Evolutionary conservation across 1,284 basidiomycete species (phyloP).

Genomic region (Chalciporus piperatoides): DNA sequence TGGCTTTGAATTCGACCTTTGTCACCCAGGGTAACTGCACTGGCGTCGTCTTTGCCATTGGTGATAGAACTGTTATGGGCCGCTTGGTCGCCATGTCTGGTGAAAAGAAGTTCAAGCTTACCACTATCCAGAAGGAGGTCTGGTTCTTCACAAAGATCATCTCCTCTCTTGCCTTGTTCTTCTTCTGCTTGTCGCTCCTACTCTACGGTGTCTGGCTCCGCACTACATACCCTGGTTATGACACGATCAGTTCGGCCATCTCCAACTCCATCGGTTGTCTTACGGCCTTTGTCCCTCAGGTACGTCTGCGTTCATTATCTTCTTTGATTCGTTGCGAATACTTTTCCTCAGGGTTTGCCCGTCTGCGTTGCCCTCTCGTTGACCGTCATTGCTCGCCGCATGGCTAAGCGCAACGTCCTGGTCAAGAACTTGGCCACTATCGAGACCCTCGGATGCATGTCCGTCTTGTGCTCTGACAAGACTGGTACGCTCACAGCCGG

Average conservation of each 20-base stretch:
- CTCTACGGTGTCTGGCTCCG: slow-evolving; percentile 45
- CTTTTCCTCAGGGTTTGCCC: slow-evolving; percentile 39
- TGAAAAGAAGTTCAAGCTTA: slow-evolving; percentile 46
- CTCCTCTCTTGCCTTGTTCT: slow-evolving; percentile 37
- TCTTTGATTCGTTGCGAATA: not conserved
- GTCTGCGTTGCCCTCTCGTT: slow-evolving; percentile 46
- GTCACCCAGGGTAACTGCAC: slow-evolving; percentile 53
- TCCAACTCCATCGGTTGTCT: slow-evolving; percentile 48
- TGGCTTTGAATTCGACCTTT: slow-evolving; percentile 53
- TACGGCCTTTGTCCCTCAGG: slow-evolving; percentile 49
- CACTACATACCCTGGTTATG: slow-evolving; percentile 36
- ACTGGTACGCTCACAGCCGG: slow-evolving; percentile 45
- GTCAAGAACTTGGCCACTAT: slow-evolving; percentile 60
- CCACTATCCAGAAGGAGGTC: slow-evolving; percentile 46
- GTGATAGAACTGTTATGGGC: slow-evolving; percentile 58
- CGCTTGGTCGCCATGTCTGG: slow-evolving; percentile 55
- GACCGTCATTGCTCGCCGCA: slow-evolving; percentile 41
- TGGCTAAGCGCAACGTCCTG: slow-evolving; percentile 50
- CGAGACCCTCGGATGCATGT: slow-evolving; percentile 57
- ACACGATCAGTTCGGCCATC: slow-evolving; percentile 39
- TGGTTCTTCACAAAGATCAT: slow-evolving; percentile 50
- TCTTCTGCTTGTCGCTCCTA: slow-evolving; percentile 43
- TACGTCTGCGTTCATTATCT: slow-evolving; percentile 2
- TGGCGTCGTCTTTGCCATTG: slow-evolving; percentile 57
- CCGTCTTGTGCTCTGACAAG: slow-evolving; percentile 57